Percentiles rank a stretch among this genome's conserved stretches.
These are phyloP conservation scores for Radiomyces spectabilis DNA, from an alignment of 192 early-diverging fungal species.

Conservation along the genomic window DNA sequence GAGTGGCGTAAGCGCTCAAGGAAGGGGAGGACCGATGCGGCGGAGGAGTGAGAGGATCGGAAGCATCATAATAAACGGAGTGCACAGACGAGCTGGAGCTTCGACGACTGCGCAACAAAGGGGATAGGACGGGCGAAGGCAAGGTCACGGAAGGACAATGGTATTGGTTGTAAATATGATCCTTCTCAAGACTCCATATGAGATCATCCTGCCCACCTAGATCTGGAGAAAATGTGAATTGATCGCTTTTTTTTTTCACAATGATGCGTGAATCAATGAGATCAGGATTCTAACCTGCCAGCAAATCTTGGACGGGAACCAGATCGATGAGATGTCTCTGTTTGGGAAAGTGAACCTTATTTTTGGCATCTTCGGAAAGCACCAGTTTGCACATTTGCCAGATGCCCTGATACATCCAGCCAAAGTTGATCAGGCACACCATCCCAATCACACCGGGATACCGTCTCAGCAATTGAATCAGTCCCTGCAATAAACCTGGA, in stretches of 20 bases:
- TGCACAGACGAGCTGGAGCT: not conserved
- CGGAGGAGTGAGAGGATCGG: not conserved
- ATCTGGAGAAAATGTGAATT: not conserved
- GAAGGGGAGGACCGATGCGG: not conserved
- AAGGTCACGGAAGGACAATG: too few species aligned
- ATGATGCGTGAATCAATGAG: not conserved
- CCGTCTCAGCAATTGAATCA: conserved; percentile 13
- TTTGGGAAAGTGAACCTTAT: conserved; percentile 24
- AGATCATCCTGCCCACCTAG: not conserved
- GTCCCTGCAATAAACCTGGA: conserved; percentile 8
- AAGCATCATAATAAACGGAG: not conserved
- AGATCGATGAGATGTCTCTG: conserved; percentile 12
- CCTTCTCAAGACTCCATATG: not conserved
- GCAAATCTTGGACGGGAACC: conserved; percentile 22
- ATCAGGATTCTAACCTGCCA: conserved; percentile 19
- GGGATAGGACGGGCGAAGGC: not conserved
- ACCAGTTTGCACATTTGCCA: conserved; percentile 36
- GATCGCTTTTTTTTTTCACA: not conserved
- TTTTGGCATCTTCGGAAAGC: conserved; percentile 25
- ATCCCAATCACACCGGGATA: conserved; percentile 19
- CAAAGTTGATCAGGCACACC: conserved; percentile 34
- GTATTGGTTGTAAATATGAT: not conserved
- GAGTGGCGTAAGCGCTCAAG: not conserved
- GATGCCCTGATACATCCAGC: conserved; percentile 39
- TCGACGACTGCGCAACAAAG: not conserved